Base-by-base conservation (phyloP, 2,329 filamentous ascomycete species). In the Aspergillus phoenicis region DNA sequence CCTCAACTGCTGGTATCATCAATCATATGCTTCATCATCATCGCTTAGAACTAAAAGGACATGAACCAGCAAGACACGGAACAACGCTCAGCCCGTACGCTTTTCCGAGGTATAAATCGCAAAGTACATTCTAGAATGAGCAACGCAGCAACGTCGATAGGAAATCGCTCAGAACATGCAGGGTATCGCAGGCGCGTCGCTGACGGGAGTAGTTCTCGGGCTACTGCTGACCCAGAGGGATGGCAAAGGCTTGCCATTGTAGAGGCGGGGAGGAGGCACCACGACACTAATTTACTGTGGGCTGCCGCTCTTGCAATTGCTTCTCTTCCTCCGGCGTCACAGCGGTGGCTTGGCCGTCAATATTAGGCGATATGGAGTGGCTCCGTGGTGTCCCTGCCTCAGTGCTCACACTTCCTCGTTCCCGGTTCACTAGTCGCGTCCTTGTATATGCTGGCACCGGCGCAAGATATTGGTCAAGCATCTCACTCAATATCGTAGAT, bases 401-500 rank as follows among this genome's bases (percentile, higher is more conserved):
- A 43, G 64, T 63, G 47, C 70, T 69, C 20, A 72, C 59, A 56
- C 69, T 75, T 47, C 64, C 69, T 61, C 69, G 66, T 8, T 71
- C 72, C 28, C 73, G 68, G 13, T 74, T 64, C 6, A 72, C 65
- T 43, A 76, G 65, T 22, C 73, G 69, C 10, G 70, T 72, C 51
- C 65, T 73, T 20, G 70, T 69, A 52, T 72, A 71, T 1, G 77
- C 77, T 1, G 80, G 75, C 8, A 78, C 75, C 52, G 86, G 84
- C 13, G 78, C 78, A 8, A 90, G 81, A 69, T 90, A 90, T 30
- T 83, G 82, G 67, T 90, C 87, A 11, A 98, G 80, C 80, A 97
- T 94, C 71, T 88, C 88, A 77, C 91, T 95, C 57, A 98, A 81
- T 43, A 96, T 88, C 51, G 93, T 90, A 4, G 91, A 91, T 62